Evolutionary conservation across 768 basidiomycete genomes (phyloP).

Genomic region (Sporobolomyces pararoseus): DNA sequence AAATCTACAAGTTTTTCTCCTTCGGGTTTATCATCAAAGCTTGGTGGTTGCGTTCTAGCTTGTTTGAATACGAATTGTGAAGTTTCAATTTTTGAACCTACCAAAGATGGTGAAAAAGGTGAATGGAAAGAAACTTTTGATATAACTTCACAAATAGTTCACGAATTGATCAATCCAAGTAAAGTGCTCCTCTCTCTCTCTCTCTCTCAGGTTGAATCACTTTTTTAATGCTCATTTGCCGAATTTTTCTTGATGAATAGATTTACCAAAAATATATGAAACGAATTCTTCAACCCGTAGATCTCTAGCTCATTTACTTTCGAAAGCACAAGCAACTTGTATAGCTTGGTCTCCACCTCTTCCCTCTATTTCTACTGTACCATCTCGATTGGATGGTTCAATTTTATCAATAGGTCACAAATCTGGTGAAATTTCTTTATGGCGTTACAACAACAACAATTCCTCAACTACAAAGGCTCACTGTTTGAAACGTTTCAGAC

Average conservation of each 20-base stretch:
- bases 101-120: constrained; percentile 18
- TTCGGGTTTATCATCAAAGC: constrained; percentile 10
- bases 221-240: too few species aligned
- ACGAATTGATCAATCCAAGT: not conserved
- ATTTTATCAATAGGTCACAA: constrained; percentile 6
- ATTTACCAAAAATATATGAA: not conserved
- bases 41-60: constrained; percentile 37
- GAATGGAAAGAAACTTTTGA: constrained; percentile 35
- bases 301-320: too few species aligned
- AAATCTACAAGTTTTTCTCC: constrained; percentile 15
- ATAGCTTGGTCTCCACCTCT: constrained; percentile 7
- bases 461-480: too few species aligned
- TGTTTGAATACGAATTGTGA: constrained; percentile 20
- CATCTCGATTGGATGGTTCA: not conserved
- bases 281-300: not conserved
- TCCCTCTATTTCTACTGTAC: not conserved
- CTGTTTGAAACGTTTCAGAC: not conserved
- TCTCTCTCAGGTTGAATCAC: not conserved
- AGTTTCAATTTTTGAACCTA: constrained; percentile 25
- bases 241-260: too few species aligned
- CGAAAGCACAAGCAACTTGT: too few species aligned
- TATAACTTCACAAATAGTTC: constrained; percentile 3
- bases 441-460: too few species aligned
- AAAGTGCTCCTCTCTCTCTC: not conserved
- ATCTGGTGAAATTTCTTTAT: constrained; percentile 8